Evolutionary conservation across 108 stramenopile genomes (phyloP).

Genomic region (Cyclotella kingstonii): DNA sequence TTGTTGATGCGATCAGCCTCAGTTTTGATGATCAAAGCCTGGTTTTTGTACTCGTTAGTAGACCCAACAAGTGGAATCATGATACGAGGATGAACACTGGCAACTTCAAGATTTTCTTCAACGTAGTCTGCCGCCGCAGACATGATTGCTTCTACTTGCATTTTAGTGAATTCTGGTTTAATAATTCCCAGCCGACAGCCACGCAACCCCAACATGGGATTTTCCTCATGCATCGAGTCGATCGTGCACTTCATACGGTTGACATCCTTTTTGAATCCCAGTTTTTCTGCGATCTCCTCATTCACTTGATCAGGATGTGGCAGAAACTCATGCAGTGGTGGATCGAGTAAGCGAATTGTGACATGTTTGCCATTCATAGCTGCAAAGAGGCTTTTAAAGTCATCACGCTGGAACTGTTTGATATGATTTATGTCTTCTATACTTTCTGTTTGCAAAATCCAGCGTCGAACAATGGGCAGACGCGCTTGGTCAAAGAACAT

Average conservation of each 20-base stretch:
- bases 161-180: constrained; percentile 59
- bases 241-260: constrained; percentile 51
- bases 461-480: constrained; percentile 68
- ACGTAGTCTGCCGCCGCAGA: constrained; percentile 60
- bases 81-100: constrained; percentile 59
- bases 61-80: constrained; percentile 70
- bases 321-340: constrained; percentile 86
- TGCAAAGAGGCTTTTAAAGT: constrained; percentile 62
- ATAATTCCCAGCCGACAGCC: constrained; percentile 79
- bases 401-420: constrained; percentile 60
- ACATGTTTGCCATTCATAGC: constrained; percentile 78
- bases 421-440: constrained; percentile 57
- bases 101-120: constrained; percentile 37
- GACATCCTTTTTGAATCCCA: constrained; percentile 51
- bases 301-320: constrained; percentile 56
- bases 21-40: constrained; percentile 55
- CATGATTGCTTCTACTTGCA: constrained; percentile 81
- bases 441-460: constrained; percentile 74
- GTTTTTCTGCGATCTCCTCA: constrained; percentile 49
- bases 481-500: constrained; percentile 82
- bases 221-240: constrained; percentile 70
- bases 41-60: constrained; percentile 57
- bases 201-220: constrained; percentile 82
- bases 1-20: constrained; percentile 52
- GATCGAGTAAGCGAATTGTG: constrained; percentile 81